Conservation (phyloP, 1,284 basidiomycete species). For the Puccinia novopanici region DNA sequence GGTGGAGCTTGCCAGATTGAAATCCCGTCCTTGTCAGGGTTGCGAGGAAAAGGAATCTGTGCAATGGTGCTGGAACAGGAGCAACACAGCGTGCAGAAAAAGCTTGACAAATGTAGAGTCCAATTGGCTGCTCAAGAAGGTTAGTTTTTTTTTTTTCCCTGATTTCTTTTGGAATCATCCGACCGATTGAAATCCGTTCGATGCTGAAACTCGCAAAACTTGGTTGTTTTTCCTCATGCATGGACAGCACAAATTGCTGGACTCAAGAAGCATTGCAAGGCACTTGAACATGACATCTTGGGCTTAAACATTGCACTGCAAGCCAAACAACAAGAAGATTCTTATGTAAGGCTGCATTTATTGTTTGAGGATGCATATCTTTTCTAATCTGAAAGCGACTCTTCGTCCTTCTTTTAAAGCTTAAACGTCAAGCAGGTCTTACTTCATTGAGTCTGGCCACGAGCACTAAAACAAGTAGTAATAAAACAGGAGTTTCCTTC, state of each 20-base stretch:
- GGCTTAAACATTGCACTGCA: conserved; percentile 53
- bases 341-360: conserved; percentile 19
- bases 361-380: not conserved
- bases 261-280: conserved; percentile 40
- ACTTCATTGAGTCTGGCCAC: conserved; percentile 1
- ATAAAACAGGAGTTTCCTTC: not conserved
- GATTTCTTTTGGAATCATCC: too few species aligned
- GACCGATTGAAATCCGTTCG: not conserved
- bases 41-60: conserved; percentile 1
- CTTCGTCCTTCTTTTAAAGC: not conserved
- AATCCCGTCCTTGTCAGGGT: not conserved
- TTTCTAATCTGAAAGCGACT: not conserved
- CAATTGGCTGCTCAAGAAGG: conserved; percentile 52
- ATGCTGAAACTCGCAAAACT: not conserved
- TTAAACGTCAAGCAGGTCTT: conserved; percentile 19
- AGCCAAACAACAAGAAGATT: conserved; percentile 53
- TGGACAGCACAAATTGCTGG: conserved; percentile 43
- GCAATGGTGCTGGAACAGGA: not conserved
- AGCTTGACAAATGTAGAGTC: conserved; percentile 48
- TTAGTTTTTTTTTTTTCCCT: not conserved
- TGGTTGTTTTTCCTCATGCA: not conserved
- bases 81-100: conserved; percentile 10
- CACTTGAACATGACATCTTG: conserved; percentile 51
- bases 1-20: not conserved
- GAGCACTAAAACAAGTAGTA: not conserved